Evolutionary conservation across 441 rosid species (phyloP), one percentile per base, ranked within the genome.

Genomic region (Gossypium gossypioides): DNA sequence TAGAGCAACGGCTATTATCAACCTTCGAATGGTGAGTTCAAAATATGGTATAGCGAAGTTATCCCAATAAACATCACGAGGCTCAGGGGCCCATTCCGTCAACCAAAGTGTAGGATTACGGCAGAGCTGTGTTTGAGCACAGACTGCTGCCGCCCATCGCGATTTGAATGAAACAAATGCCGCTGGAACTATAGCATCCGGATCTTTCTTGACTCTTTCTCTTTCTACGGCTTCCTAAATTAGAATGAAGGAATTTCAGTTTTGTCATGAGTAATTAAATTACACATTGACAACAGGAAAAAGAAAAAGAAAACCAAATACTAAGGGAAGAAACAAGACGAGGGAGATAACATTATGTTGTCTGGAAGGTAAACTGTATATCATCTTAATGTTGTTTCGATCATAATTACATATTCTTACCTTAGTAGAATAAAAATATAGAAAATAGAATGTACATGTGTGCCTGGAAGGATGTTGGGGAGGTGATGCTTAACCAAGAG

Each of bases 151-250:
- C 25, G 84, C 91, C 93, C 89, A 87, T 59, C 93, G 80, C 16
- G 89, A 74, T 79, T 76, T 87, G 75, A 89, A 84, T 51, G 93
- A 89, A 81, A 89, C 91, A 75, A 89, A 89, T 69, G 91, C 88
- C 52, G 87, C 90, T 60, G 91, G 89, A 51, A 83, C 54, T 32
- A 89, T 77, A 58, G 87, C 73, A 1, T 79, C 81, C 13, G 87
- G 76, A 80, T 87, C 88, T 69, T 68, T 84, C 7, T 75, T 44
- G 46, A 86, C 81, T 66, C 34, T 84, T 15, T 83, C 89, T 75
- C 90, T 83, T 74, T 89, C 93, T 37, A 15, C 66, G 7, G 58
- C 79, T 83, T 81, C 88, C 93, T 89, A 78, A 79, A 54, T 15
- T 37, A 18, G 59, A 74, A n/a, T 71, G 18, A 55, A 42, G 37